A percentile compares a stretch with the other conserved stretches of the same genome.
Conservation (phyloP, 768 basidiomycete genomes). For the Tremella yokohamensis region DNA sequence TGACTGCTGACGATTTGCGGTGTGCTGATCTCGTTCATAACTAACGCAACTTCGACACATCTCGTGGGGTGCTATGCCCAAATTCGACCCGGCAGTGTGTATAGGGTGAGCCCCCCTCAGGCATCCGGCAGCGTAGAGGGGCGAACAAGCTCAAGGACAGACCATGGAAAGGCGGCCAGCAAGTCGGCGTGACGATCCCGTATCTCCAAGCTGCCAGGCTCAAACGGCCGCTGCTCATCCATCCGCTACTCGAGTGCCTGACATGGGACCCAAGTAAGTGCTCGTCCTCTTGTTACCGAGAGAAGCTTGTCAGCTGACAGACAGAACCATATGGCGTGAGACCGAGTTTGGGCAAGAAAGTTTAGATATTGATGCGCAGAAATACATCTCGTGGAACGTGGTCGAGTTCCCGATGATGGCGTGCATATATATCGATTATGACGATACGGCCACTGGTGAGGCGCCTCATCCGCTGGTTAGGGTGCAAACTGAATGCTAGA, state of each 20-base stretch:
- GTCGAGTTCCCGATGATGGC: constrained; percentile 29
- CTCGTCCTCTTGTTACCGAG: not conserved
- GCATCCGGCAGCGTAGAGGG: not conserved
- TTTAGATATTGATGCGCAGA: constrained; percentile 11
- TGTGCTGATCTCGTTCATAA: too few species aligned
- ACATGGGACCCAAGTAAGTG: constrained; percentile 46
- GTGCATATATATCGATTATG: constrained; percentile 36
- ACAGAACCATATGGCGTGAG: constrained; percentile 33
- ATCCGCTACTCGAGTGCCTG: constrained; percentile 39
- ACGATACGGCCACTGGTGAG: constrained; percentile 30
- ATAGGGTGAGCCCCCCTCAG: constrained; percentile 18
- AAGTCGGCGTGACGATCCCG: constrained; percentile 28
- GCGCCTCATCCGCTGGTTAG: not conserved
- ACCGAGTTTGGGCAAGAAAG: not conserved
- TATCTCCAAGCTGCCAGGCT: constrained; percentile 39
- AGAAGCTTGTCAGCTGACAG: constrained; percentile 11
- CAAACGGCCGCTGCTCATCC: constrained; percentile 24
- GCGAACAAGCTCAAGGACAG: constrained; percentile 6
- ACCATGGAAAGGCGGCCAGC: constrained; percentile 31
- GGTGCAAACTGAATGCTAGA: not conserved
- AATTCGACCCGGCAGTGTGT: constrained; percentile 36
- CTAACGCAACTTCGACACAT: too few species aligned
- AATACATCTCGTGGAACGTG: constrained; percentile 35
- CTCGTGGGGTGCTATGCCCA: constrained; percentile 19
- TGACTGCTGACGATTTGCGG: too few species aligned